phyloP scores from a whole-genome alignment of 2,329 filamentous ascomycete genomes.

The Beauveria scarabaeidicola region DNA sequence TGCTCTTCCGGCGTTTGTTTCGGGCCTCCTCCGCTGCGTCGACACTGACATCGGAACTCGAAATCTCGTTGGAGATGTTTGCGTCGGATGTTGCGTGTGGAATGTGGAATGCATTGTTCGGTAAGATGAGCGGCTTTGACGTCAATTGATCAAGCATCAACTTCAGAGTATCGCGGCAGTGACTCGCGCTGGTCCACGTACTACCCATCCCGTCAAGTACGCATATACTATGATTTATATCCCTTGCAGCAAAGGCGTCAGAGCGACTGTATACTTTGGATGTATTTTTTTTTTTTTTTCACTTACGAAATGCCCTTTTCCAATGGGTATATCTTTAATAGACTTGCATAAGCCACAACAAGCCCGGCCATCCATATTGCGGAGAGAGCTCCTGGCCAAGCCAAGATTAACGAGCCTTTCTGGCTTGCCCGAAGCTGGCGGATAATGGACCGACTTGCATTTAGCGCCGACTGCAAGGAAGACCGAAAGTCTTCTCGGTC shows the following conservation, averaged over 20 bases:
- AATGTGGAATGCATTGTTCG: not conserved
- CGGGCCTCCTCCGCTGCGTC: not conserved
- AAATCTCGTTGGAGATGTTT: not conserved
- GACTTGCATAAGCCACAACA: conserved; percentile 25
- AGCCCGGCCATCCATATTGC: conserved; percentile 30
- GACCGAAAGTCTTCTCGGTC: conserved; percentile 22
- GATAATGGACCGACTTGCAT: conserved; percentile 22
- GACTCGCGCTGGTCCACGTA: not conserved
- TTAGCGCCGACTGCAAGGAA: conserved; percentile 22
- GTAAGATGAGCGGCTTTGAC: not conserved
- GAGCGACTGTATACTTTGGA: not conserved
- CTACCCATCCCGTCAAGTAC: not conserved
- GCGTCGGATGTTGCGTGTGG: not conserved
- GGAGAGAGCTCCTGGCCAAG: conserved; percentile 28
- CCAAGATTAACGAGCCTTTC: conserved; percentile 17
- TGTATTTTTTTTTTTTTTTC: conserved; percentile 1
- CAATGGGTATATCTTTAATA: conserved; percentile 21
- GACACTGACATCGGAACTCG: not conserved
- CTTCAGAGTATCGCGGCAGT: not conserved
- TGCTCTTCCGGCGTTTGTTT: not conserved
- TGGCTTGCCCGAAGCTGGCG: conserved; percentile 15
- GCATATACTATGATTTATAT: not conserved
- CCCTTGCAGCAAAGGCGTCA: not conserved
- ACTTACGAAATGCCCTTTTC: conserved; percentile 14
- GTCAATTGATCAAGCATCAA: not conserved